phyloP scores from a whole-genome alignment of 1,284 basidiomycete species.

The Neolentinus lepideus region DNA sequence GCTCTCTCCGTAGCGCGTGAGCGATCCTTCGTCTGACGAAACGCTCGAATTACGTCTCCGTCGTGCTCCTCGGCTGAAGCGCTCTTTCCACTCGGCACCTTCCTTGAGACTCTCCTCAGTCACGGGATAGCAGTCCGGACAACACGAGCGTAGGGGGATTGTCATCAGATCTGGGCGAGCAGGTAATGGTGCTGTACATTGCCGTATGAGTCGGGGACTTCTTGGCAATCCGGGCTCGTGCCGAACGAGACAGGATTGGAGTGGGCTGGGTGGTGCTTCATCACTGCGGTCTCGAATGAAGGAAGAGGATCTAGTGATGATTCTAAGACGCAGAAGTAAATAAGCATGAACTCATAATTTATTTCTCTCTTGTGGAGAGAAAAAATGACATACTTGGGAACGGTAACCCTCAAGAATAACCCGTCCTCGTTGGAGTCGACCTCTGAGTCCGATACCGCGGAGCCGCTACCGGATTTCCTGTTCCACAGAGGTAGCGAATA shows the following conservation, averaged over 20 bases:
- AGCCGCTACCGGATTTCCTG: slow-evolving; percentile 20
- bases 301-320: background rate
- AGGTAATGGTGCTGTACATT: slow-evolving; percentile 7
- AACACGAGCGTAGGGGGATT: slow-evolving; percentile 54
- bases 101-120: slow-evolving; percentile 39
- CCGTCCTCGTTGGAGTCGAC: slow-evolving; percentile 27
- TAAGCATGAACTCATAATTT: no score
- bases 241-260: slow-evolving; percentile 10
- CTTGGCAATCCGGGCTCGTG: background rate
- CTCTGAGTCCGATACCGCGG: slow-evolving; percentile 21
- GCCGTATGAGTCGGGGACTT: background rate
- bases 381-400: slow-evolving; percentile 40
- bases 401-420: slow-evolving; percentile 47
- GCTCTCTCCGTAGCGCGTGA: background rate
- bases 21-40: slow-evolving; percentile 6
- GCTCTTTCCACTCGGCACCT: slow-evolving; percentile 48
- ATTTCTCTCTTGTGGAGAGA: no score
- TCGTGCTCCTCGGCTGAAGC: slow-evolving; percentile 52
- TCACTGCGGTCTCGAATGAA: slow-evolving; percentile 1
- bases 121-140: slow-evolving; percentile 39
- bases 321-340: background rate
- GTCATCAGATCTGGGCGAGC: slow-evolving; percentile 26
- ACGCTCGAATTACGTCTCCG: slow-evolving; percentile 46
- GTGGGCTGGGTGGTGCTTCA: slow-evolving; percentile 14
- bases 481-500: slow-evolving; percentile 61